Percentiles rank a stretch among this genome's conserved stretches.
These are phyloP conservation scores for Malbranchea zuffiana DNA, from an alignment of 2,329 filamentous ascomycete genomes.

Conservation along the genomic window DNA sequence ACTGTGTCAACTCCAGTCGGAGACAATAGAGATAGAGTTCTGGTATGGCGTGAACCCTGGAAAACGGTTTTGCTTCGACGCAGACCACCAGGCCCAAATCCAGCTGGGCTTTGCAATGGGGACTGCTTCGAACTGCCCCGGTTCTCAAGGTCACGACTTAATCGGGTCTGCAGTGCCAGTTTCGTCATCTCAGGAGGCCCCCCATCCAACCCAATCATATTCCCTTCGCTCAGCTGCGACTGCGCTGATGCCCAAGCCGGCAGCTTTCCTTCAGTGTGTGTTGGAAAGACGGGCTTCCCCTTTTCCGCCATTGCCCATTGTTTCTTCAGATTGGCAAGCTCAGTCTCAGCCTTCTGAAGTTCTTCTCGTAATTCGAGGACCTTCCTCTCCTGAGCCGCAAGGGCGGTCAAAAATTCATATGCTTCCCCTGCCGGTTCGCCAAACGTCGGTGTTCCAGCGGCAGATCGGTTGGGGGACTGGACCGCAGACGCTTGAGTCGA, in stretches of 20 bases:
- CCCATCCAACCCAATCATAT: slow-evolving; percentile 14
- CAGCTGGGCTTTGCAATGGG: slow-evolving; percentile 28
- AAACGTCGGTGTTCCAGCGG: slow-evolving; percentile 11
- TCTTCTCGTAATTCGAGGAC: slow-evolving; percentile 89
- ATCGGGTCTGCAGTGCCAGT: slow-evolving; percentile 22
- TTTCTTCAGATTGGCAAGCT: slow-evolving; percentile 66
- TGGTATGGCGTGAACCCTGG: slow-evolving; percentile 48
- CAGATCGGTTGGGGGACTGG: slow-evolving; percentile 22
- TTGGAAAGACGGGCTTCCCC: slow-evolving; percentile 54
- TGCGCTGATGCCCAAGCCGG: slow-evolving; percentile 36
- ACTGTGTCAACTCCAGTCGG: slow-evolving; percentile 30
- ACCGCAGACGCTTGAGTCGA: slow-evolving; percentile 24
- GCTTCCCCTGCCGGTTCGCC: slow-evolving; percentile 38
- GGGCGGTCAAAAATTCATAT: slow-evolving; percentile 68
- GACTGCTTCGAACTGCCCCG: slow-evolving; percentile 54
- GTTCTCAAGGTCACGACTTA: slow-evolving; percentile 56
- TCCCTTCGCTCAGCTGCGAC: slow-evolving; percentile 9
- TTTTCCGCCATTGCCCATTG: slow-evolving; percentile 72
- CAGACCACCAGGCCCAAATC: not conserved
- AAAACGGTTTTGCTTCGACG: slow-evolving; percentile 52
- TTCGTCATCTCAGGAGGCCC: slow-evolving; percentile 18
- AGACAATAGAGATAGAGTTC: slow-evolving; percentile 75
- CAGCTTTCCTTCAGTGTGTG: slow-evolving; percentile 49
- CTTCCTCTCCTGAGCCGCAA: slow-evolving; percentile 81
- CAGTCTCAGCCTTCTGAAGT: slow-evolving; percentile 66